These are phyloP conservation scores for Yarrowia sp. DNA, from an alignment of 805 yeast species.

Conservation along the genomic window DNA sequence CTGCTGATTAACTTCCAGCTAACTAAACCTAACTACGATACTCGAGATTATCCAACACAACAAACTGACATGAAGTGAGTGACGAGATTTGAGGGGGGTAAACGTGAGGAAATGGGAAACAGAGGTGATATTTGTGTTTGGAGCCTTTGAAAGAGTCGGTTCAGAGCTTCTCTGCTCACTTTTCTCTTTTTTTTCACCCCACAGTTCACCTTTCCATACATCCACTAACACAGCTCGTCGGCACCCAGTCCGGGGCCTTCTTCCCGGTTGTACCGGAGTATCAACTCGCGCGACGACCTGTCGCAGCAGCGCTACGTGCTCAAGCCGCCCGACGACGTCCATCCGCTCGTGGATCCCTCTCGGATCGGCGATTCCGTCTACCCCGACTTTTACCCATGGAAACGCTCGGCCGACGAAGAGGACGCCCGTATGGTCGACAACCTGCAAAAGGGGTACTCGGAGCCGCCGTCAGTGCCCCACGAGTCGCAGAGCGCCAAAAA, in stretches of 20 bases:
- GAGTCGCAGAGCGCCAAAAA: conserved; percentile 76
- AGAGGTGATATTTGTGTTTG: background rate
- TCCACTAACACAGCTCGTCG: conserved; percentile 30
- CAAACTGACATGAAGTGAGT: conserved; percentile 29
- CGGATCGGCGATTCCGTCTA: conserved; percentile 48
- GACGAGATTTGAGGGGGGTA: background rate
- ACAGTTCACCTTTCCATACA: background rate
- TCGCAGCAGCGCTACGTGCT: conserved; percentile 49
- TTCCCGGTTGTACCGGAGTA: conserved; percentile 30
- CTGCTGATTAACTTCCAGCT: conserved; percentile 30
- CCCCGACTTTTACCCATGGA: conserved; percentile 84
- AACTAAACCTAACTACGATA: conserved; percentile 29
- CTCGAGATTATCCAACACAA: conserved; percentile 10
- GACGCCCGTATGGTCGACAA: conserved; percentile 60
- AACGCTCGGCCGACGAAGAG: conserved; percentile 56
- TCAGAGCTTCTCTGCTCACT: too few relatives aligned
- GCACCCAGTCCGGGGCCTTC: conserved; percentile 38
- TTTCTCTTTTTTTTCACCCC: too few relatives aligned
- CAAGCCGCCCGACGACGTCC: conserved; percentile 50
- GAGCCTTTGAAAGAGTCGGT: too few relatives aligned
- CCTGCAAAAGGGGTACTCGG: conserved; percentile 75
- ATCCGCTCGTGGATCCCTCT: conserved; percentile 46
- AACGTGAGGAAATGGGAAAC: too few relatives aligned
- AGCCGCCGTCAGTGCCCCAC: conserved; percentile 64
- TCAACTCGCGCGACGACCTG: conserved; percentile 44